Percentiles rank a stretch among this genome's conserved stretches.
These are phyloP conservation scores for Geotrichum aggregatum DNA, from an alignment of 1,139 yeast species.

Conservation along the genomic window DNA sequence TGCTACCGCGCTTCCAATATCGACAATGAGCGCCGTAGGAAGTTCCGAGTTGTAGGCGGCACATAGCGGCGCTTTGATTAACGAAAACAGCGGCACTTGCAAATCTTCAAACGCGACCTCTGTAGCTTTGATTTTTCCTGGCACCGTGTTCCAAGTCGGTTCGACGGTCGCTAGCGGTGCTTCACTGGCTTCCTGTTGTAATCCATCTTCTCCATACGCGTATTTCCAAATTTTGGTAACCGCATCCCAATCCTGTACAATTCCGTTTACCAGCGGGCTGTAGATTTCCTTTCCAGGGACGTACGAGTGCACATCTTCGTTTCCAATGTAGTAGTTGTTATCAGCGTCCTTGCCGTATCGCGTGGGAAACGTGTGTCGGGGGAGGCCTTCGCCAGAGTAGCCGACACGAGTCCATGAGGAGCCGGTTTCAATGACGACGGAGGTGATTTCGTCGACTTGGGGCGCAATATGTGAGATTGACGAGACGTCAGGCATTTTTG, in stretches of 20 bases:
- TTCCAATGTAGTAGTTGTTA: constrained; percentile 33
- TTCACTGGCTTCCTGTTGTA: constrained; percentile 57
- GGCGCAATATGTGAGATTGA: constrained; percentile 17
- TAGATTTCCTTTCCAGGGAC: constrained; percentile 39
- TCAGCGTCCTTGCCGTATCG: constrained; percentile 36
- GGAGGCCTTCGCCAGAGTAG: constrained; percentile 88
- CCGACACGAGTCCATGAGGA: constrained; percentile 81
- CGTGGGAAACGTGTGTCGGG: constrained; percentile 72
- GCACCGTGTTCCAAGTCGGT: constrained; percentile 78
- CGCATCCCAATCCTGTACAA: constrained; percentile 47
- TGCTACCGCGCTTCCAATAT: constrained; percentile 39
- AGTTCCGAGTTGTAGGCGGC: constrained; percentile 50
- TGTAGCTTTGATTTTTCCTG: constrained; percentile 64
- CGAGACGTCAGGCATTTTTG: constrained; percentile 17
- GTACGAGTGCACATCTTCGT: constrained; percentile 36
- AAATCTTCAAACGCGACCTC: constrained; percentile 72
- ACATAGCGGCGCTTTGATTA: constrained; percentile 82
- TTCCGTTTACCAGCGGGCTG: constrained; percentile 42
- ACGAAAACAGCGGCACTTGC: constrained; percentile 78
- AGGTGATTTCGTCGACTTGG: constrained; percentile 51
- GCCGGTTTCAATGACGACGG: constrained; percentile 92
- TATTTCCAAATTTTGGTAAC: constrained; percentile 40
- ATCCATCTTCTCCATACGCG: constrained; percentile 38
- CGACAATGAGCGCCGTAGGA: constrained; percentile 40
- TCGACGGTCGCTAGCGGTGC: constrained; percentile 80